phyloP scores from a whole-genome alignment of 306 rosid species.

The Rosa lucieae region DNA sequence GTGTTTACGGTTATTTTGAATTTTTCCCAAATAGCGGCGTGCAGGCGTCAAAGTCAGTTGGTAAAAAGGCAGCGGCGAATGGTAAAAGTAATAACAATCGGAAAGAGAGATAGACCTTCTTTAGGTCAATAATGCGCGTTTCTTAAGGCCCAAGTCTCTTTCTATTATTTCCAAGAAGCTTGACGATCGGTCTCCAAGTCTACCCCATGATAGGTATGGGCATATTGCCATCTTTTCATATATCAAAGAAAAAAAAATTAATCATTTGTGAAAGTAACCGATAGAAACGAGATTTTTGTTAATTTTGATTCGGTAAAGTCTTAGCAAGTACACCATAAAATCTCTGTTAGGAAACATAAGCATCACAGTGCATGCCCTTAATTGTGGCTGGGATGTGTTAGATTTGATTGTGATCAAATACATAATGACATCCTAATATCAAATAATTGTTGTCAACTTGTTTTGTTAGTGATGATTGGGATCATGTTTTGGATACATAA shows the following conservation, averaged over 20 bases:
- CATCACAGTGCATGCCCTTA: too few relatives aligned
- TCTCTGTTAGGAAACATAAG: neutral
- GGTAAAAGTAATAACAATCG: neutral
- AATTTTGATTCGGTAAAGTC: neutral
- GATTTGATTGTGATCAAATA: neutral
- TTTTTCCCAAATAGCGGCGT: neutral
- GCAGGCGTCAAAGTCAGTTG: neutral
- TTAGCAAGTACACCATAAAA: neutral
- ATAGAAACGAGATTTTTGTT: too few relatives aligned
- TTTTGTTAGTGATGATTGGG: neutral
- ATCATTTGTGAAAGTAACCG: neutral
- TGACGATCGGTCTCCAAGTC: neutral
- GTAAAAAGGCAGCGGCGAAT: neutral
- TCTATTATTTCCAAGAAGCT: neutral
- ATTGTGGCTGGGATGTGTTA: neutral
- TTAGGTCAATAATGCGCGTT: conserved; percentile 15
- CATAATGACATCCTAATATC: neutral
- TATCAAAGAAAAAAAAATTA: neutral
- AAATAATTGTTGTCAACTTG: neutral
- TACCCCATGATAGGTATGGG: neutral
- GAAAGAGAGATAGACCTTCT: neutral
- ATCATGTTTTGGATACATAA: too few relatives aligned
- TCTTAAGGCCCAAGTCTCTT: neutral
- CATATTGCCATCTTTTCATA: neutral
- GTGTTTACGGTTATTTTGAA: neutral